Evolutionary conservation across 371 early-diverging fungal species (phyloP).

Genomic region (Chytridium lagenaria): DNA sequence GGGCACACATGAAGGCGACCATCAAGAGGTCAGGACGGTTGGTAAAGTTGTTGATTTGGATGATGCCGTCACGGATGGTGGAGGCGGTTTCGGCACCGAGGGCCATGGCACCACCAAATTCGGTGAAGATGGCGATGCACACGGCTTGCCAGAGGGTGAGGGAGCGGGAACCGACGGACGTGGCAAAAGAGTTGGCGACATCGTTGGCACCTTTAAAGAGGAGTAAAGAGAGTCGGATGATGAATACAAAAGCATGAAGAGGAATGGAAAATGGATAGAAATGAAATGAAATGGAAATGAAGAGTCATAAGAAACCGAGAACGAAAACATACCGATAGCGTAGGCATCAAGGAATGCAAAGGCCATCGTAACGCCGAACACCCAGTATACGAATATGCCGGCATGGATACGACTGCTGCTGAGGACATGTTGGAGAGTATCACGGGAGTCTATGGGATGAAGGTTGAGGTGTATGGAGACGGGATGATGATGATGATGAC

Average conservation of each 20-base stretch:
- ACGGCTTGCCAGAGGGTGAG: constrained; percentile 72
- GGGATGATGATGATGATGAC: too few relatives aligned
- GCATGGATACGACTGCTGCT: constrained; percentile 22
- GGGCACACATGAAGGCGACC: constrained; percentile 82
- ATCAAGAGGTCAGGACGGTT: constrained; percentile 75
- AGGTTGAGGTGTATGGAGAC: too few relatives aligned
- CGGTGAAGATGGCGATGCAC: constrained; percentile 82
- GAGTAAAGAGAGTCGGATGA: neutral
- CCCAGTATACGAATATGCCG: constrained; percentile 72
- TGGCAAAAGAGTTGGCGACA: constrained; percentile 88
- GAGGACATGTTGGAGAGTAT: too few relatives aligned
- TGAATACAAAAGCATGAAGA: neutral
- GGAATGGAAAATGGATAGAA: neutral
- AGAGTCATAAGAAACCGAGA: neutral
- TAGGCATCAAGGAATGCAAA: constrained; percentile 57
- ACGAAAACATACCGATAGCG: constrained; percentile 42
- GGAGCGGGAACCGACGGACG: constrained; percentile 85
- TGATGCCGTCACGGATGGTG: constrained; percentile 78
- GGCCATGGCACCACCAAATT: constrained; percentile 82
- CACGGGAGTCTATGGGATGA: too few relatives aligned
- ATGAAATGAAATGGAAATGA: too few relatives aligned
- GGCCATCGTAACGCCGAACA: constrained; percentile 75
- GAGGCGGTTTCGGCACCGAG: constrained; percentile 78
- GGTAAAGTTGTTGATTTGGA: constrained; percentile 70
- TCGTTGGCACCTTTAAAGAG: constrained; percentile 77